phyloP scores from a whole-genome alignment of 768 basidiomycete genomes.

The Russula brevipes region DNA sequence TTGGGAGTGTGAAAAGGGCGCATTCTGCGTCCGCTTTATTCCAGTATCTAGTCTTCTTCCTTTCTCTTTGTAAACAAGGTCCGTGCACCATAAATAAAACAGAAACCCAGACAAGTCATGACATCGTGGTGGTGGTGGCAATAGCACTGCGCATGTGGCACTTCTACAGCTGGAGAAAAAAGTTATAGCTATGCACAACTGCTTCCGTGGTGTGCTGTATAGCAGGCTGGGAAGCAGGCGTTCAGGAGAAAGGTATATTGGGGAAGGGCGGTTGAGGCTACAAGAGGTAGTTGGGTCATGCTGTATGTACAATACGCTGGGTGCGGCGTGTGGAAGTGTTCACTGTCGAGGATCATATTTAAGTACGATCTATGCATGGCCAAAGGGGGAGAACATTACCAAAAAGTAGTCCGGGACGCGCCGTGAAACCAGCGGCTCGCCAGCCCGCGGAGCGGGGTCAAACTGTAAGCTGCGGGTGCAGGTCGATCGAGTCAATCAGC shows the following conservation, averaged over 20 bases:
- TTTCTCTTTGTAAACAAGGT: constrained; percentile 19
- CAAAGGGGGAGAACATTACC: constrained; percentile 40
- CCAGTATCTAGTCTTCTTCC: constrained; percentile 23
- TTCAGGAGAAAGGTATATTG: constrained; percentile 26
- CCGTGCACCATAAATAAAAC: constrained; percentile 21
- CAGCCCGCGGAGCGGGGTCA: constrained; percentile 97
- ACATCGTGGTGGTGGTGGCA: constrained; percentile 8
- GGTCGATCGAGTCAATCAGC: constrained; percentile 1
- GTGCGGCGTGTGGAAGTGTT: constrained; percentile 13
- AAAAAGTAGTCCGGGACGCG: constrained; percentile 94
- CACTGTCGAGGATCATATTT: constrained; percentile 10
- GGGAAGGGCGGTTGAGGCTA: constrained; percentile 19
- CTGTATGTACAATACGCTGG: constrained; percentile 27
- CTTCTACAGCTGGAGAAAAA: constrained; percentile 1
- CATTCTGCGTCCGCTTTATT: constrained; percentile 23
- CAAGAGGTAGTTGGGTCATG: constrained; percentile 24
- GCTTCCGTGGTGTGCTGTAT: constrained; percentile 1
- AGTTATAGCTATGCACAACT: not conserved
- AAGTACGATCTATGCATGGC: not conserved
- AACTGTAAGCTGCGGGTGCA: constrained; percentile 81
- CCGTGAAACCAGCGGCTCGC: constrained; percentile 95
- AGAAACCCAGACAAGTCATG: constrained; percentile 15
- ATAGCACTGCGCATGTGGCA: constrained; percentile 6
- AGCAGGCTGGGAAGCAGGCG: constrained; percentile 1
- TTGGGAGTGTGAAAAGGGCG: constrained; percentile 10